phyloP scores from a whole-genome alignment of 2,329 filamentous ascomycete species.

The Talaromyces sp. region DNA sequence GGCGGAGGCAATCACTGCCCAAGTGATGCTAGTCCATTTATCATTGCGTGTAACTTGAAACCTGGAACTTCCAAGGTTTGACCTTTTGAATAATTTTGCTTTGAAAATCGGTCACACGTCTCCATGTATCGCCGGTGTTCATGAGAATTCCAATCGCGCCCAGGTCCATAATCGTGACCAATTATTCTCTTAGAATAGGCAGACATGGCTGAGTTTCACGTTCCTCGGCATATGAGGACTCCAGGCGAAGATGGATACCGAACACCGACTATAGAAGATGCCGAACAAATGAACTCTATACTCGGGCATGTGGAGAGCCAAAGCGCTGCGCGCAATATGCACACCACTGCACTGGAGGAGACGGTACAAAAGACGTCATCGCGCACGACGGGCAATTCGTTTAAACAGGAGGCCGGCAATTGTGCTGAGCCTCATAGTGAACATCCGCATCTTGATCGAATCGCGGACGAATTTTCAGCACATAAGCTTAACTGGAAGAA shows the following conservation, averaged over 20 bases:
- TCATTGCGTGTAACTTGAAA: too few species aligned
- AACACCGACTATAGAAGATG: conserved; percentile 50
- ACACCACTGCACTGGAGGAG: conserved; percentile 33
- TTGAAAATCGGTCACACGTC: too few species aligned
- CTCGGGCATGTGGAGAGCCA: conserved; percentile 15
- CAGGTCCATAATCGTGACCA: background rate
- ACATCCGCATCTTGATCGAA: conserved; percentile 9
- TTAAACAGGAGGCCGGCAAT: conserved; percentile 9
- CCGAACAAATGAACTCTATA: conserved; percentile 29
- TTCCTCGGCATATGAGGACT: conserved; percentile 38
- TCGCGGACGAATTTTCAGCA: conserved; percentile 19
- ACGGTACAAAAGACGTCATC: conserved; percentile 25
- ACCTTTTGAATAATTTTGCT: too few species aligned
- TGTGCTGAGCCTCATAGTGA: conserved; percentile 18
- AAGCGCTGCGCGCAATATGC: conserved; percentile 23
- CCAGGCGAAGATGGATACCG: conserved; percentile 49
- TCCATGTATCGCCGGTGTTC: too few species aligned
- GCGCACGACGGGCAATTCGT: conserved; percentile 16
- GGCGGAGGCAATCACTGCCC: background rate
- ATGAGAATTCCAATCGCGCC: too few species aligned
- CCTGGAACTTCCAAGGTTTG: background rate
- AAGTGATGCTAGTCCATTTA: too few species aligned
- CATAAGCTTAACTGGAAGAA: conserved; percentile 52
- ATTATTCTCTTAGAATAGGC: background rate
- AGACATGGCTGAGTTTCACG: conserved; percentile 23